Base-by-base conservation (phyloP, 148 eudicot genomes). In the Dysphania ambrosioides region DNA sequence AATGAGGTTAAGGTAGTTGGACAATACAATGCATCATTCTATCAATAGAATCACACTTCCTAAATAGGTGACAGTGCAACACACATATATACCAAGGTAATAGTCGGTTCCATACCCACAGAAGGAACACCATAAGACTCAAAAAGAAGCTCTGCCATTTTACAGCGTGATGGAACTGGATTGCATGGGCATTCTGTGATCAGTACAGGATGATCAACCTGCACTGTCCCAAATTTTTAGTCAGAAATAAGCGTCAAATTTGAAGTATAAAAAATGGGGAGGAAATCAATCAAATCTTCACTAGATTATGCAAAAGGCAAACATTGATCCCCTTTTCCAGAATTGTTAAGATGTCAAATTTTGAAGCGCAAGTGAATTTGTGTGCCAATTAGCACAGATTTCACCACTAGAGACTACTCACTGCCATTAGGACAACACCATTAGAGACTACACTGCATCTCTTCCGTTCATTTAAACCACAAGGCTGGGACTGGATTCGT, bases 71-170 rank as follows among this genome's bases (percentile, higher is more conserved):
- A 24, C 40, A n/a, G n/a, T n/a, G n/a, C n/a, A n/a, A 19, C 53
- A 36, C 6, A 75, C 7, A n/a, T 11, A 19, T 40, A 55, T 19
- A 55, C 21, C 38, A 38, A 41, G 26, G 51, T 23, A 18, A 38
- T 0, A 64, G 72, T 29, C 40, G 70, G 72, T 38, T 76, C 49
- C 86, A 77, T 91, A 95, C 98, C 98, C 84, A 95, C 90, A 70
- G 98, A 92, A 77, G 98, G 96, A 85, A 90, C 98, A 70, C 97
- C 97, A 84, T 92, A 92, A n/a, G 98, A 81, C 80, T 95, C 98
- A 41, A 95, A 95, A 68, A 95, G 91, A 77, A 95, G 96, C 79
- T 95, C 98, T 42, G 97, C 97, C 98, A 95, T 92, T 87, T 84
- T 95, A 86, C 90, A 81, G 77, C 98, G 97, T 67, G 98, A 95